Percentiles rank a stretch among this genome's conserved stretches.
phyloP scores from a whole-genome alignment of 2,329 filamentous ascomycete species.

The Phialophora verrucosa region DNA sequence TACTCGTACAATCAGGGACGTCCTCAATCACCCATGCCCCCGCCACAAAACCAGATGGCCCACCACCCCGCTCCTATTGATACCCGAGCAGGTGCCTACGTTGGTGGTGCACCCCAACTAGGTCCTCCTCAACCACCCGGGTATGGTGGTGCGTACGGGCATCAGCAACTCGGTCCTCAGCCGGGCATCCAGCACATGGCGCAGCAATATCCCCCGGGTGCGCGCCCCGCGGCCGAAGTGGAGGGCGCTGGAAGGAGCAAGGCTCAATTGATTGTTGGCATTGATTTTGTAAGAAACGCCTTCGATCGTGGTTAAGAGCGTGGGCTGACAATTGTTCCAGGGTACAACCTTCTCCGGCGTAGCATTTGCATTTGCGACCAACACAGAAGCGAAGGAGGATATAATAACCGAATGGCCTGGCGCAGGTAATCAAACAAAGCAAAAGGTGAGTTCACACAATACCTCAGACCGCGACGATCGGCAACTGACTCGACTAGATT shows the following conservation, averaged over 20 bases:
- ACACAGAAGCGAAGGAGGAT: conserved; percentile 96
- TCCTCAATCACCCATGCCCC: conserved; percentile 60
- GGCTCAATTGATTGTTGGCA: conserved; percentile 96
- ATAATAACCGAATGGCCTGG: conserved; percentile 99
- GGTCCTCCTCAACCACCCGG: conserved; percentile 50
- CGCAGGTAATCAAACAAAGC: conserved; percentile 95
- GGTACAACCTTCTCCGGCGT: conserved; percentile 98
- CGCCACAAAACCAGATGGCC: conserved; percentile 48
- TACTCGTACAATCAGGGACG: conserved; percentile 63
- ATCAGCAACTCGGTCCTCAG: conserved; percentile 33
- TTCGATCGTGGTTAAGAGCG: not conserved
- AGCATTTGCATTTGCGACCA: conserved; percentile 89
- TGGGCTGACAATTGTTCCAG: conserved; percentile 52
- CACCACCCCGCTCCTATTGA: conserved; percentile 61
- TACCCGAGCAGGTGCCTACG: conserved; percentile 56
- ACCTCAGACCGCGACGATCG: not conserved
- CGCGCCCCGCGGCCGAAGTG: conserved; percentile 65
- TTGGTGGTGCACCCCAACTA: conserved; percentile 51
- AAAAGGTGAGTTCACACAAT: conserved; percentile 71
- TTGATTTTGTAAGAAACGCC: conserved; percentile 82
- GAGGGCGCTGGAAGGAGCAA: conserved; percentile 89
- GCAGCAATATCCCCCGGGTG: conserved; percentile 41
- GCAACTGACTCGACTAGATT: conserved; percentile 64
- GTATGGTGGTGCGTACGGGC: conserved; percentile 47
- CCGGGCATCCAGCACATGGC: conserved; percentile 40